These are phyloP conservation scores for Termitomyces heimii DNA, from an alignment of 768 basidiomycete genomes.

Conservation along the genomic window DNA sequence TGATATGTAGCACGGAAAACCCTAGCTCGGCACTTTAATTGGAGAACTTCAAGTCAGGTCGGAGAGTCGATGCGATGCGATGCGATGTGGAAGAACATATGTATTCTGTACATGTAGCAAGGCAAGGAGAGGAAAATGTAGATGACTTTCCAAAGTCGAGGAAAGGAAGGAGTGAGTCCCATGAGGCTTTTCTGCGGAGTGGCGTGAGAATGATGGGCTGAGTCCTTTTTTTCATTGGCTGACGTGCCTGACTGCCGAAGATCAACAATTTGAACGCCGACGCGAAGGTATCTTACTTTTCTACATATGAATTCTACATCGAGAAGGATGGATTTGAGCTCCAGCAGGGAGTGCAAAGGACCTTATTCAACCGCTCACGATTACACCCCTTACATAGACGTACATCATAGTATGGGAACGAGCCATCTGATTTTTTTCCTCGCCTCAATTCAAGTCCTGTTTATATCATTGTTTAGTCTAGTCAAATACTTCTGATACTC, in stretches of 20 bases:
- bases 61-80: too few species aligned
- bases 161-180: background rate
- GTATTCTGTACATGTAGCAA: background rate
- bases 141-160: conserved; percentile 1
- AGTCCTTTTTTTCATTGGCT: conserved; percentile 17
- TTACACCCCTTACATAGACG: background rate
- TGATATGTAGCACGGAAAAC: background rate
- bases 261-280: background rate
- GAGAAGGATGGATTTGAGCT: too few species aligned
- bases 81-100: background rate
- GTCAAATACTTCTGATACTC: too few species aligned
- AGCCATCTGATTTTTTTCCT: too few species aligned
- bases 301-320: too few species aligned
- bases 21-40: background rate
- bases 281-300: too few species aligned
- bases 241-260: background rate
- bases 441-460: too few species aligned
- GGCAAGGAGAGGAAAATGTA: background rate
- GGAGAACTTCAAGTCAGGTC: background rate
- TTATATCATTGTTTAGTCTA: too few species aligned
- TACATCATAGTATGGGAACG: background rate
- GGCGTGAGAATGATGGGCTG: conserved; percentile 11
- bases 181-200: conserved; percentile 17
- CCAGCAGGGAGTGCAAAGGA: too few species aligned
- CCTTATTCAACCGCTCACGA: background rate